Conservation (phyloP, 208 protist species). For the Crithidia thermophila region DNA sequence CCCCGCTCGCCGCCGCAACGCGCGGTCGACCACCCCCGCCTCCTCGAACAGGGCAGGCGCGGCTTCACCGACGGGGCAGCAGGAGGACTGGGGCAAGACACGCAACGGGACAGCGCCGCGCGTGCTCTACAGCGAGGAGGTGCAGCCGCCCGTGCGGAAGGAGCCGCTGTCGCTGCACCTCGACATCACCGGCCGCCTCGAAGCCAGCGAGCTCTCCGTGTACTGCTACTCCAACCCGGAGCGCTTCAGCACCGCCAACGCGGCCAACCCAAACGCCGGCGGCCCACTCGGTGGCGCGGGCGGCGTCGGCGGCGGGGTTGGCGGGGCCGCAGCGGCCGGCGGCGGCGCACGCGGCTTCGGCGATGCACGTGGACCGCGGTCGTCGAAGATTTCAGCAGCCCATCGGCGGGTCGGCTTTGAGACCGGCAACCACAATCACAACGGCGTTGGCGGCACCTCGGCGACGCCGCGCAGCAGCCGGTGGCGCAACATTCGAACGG, state of each 20-base stretch:
- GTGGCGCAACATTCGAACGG: constrained; percentile 1
- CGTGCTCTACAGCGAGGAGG: constrained; percentile 13
- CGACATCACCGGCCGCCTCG: constrained; percentile 60
- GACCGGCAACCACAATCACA: constrained; percentile 1
- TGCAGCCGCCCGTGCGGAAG: constrained; percentile 3
- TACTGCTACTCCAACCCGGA: constrained; percentile 42
- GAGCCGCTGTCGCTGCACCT: constrained; percentile 29
- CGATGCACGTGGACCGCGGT: background rate
- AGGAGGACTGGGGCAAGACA: no score
- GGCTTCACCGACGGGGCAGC: background rate
- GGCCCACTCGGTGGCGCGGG: background rate
- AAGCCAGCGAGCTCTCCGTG: constrained; percentile 42
- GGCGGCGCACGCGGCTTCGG: constrained; percentile 2
- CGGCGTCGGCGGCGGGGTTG: background rate
- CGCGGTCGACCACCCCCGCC: background rate
- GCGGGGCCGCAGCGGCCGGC: background rate
- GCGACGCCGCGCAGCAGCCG: constrained; percentile 2
- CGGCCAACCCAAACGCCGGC: background rate
- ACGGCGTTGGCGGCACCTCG: background rate
- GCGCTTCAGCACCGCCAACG: constrained; percentile 11
- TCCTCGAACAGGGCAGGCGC: background rate
- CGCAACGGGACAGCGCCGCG: no score
- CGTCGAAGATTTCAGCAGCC: background rate
- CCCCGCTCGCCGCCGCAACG: background rate
- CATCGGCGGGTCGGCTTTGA: constrained; percentile 30